Evolutionary conservation across 192 early-diverging fungal species (phyloP).

Genomic region (Umbelopsis isabellina): DNA sequence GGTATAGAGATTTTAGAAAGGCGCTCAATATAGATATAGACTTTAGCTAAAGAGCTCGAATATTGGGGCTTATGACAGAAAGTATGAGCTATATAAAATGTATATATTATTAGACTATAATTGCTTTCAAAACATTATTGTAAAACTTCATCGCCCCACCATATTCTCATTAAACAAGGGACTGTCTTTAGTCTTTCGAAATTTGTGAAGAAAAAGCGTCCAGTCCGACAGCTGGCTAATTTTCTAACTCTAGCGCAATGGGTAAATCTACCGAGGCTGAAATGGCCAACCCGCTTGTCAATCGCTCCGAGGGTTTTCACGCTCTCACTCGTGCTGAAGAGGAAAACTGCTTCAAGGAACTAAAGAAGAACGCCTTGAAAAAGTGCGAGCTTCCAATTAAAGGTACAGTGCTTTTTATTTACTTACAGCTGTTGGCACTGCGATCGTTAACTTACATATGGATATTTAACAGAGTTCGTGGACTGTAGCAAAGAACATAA

Average conservation of each 20-base stretch:
- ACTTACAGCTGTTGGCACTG: neutral
- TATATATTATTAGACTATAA: no score
- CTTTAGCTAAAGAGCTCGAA: no score
- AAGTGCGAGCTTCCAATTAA: slow-evolving; percentile 49
- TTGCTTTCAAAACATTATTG: no score
- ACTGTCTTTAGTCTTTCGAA: no score
- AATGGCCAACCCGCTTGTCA: slow-evolving; percentile 36
- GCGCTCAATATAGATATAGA: no score
- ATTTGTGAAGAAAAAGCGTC: no score
- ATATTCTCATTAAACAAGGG: no score
- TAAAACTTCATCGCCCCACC: no score
- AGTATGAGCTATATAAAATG: no score
- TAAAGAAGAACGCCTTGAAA: slow-evolving; percentile 56
- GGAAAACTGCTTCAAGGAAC: slow-evolving; percentile 52
- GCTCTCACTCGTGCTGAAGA: slow-evolving; percentile 57
- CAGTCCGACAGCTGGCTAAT: neutral
- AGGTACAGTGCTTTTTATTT: slow-evolving; percentile 38
- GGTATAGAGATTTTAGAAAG: neutral
- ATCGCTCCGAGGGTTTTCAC: slow-evolving; percentile 37
- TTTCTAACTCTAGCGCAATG: slow-evolving; percentile 21
- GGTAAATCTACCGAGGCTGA: slow-evolving; percentile 35
- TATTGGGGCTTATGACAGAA: no score
- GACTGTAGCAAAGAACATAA: slow-evolving; percentile 56
- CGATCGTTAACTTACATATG: neutral
- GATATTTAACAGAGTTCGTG: slow-evolving; percentile 49